Evolutionary conservation across 768 basidiomycete species (phyloP).

Genomic region (Melanogaster broomeanus): DNA sequence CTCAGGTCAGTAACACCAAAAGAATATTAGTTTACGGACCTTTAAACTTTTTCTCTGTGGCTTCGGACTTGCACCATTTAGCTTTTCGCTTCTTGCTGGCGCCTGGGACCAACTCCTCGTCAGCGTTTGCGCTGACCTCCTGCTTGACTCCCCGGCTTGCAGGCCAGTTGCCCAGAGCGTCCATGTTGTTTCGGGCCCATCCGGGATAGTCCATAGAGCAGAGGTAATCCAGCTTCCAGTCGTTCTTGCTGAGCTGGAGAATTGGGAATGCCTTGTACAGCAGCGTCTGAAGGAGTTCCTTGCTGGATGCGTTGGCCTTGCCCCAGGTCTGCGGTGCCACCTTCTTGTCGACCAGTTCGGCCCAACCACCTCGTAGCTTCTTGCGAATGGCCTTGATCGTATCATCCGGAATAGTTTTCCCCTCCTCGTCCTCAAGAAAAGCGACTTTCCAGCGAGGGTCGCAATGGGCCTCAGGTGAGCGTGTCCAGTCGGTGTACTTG

Average conservation of each 20-base stretch:
- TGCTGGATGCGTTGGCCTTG: neutral
- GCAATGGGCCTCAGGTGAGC: neutral
- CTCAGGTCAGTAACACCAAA: no score
- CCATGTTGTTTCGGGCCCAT: neutral
- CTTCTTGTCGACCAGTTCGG: neutral
- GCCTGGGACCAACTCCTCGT: no score
- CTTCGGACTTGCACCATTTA: no score
- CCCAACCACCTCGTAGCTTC: neutral
- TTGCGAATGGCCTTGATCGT: neutral
- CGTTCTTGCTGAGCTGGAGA: neutral
- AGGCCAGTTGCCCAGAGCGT: neutral
- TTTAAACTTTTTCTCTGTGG: no score
- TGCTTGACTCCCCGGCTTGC: no score
- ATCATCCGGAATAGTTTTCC: neutral
- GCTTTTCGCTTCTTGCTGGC: no score
- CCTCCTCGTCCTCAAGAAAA: neutral
- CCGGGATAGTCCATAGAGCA: neutral
- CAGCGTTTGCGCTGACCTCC: no score
- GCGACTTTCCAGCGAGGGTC: neutral
- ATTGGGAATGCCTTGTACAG: no score
- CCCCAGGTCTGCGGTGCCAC: neutral
- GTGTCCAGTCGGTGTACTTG: neutral
- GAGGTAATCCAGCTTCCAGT: neutral
- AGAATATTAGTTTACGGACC: no score
- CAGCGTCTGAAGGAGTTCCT: neutral